Conservation (phyloP, 2,329 filamentous ascomycete genomes). For the Exophiala aquamarina region DNA sequence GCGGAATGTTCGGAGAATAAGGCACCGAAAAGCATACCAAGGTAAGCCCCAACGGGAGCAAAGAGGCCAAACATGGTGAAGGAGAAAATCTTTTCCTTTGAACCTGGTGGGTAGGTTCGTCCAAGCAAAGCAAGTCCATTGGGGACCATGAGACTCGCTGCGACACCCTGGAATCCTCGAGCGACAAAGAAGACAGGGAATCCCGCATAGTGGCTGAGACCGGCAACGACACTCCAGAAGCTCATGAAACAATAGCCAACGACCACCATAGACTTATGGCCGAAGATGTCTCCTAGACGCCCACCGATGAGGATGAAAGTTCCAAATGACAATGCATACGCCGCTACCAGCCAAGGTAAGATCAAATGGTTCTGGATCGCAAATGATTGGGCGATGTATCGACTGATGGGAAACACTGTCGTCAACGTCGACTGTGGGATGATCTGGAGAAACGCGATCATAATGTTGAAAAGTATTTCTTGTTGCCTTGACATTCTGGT, state of each 20-base stretch:
- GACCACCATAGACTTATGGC: slow-evolving; percentile 43
- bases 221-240: slow-evolving; percentile 41
- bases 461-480: slow-evolving; percentile 39
- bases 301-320: slow-evolving; percentile 48
- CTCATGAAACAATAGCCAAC: slow-evolving; percentile 42
- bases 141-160: slow-evolving; percentile 59
- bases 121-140: slow-evolving; percentile 63
- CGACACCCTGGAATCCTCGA: slow-evolving; percentile 45
- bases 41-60: slow-evolving; percentile 43
- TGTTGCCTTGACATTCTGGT: slow-evolving; percentile 19
- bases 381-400: slow-evolving; percentile 48
- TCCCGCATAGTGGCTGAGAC: slow-evolving; percentile 37
- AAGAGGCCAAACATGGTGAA: slow-evolving; percentile 49
- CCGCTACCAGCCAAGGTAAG: slow-evolving; percentile 42
- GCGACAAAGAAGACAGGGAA: slow-evolving; percentile 39
- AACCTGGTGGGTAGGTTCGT: slow-evolving; percentile 52
- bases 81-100: slow-evolving; percentile 54
- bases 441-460: slow-evolving; percentile 50
- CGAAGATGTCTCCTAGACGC: slow-evolving; percentile 45
- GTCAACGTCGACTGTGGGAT: slow-evolving; percentile 37
- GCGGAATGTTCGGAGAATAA: slow-evolving; percentile 33
- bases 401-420: slow-evolving; percentile 40
- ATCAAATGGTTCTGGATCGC: slow-evolving; percentile 32
- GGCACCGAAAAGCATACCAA: slow-evolving; percentile 32
- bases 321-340: slow-evolving; percentile 44